phyloP scores from a whole-genome alignment of 2,329 filamentous ascomycete species.

The Fonsecaea monophora region DNA sequence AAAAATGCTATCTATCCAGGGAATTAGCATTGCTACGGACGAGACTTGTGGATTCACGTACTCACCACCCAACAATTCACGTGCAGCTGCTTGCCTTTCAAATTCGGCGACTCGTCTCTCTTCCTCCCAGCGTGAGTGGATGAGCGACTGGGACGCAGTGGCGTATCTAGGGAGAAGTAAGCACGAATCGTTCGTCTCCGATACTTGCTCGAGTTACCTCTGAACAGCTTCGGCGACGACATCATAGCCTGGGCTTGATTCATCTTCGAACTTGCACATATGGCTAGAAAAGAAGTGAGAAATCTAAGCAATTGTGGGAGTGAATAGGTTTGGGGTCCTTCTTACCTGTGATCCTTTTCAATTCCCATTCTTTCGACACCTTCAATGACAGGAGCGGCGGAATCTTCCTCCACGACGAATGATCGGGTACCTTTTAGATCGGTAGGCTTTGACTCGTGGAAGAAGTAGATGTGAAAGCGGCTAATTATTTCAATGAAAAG shows the following conservation, averaged over 20 bases:
- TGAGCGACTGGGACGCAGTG: constrained; percentile 61
- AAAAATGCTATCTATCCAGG: constrained; percentile 23
- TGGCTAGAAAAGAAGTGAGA: constrained; percentile 48
- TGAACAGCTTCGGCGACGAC: constrained; percentile 57
- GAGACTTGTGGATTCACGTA: not conserved
- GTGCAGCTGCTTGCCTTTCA: constrained; percentile 47
- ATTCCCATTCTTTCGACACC: constrained; percentile 77
- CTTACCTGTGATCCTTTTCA: constrained; percentile 66
- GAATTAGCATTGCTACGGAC: constrained; percentile 11
- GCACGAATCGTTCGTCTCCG: not conserved
- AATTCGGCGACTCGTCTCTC: constrained; percentile 56
- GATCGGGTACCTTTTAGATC: constrained; percentile 68
- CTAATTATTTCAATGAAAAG: constrained; percentile 75
- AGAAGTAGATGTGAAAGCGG: constrained; percentile 76
- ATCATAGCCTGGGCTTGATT: constrained; percentile 70
- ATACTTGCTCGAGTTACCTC: constrained; percentile 21
- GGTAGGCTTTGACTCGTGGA: constrained; percentile 75
- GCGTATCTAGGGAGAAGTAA: constrained; percentile 49
- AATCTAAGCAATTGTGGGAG: not conserved
- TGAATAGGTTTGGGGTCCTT: not conserved
- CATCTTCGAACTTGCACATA: constrained; percentile 75
- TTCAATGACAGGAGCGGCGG: constrained; percentile 71
- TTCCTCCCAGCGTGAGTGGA: constrained; percentile 65
- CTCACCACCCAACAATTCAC: constrained; percentile 48
- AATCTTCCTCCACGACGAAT: constrained; percentile 72